These are phyloP conservation scores for Xanthoconium purpureum DNA, from an alignment of 768 basidiomycete species.

Conservation along the genomic window DNA sequence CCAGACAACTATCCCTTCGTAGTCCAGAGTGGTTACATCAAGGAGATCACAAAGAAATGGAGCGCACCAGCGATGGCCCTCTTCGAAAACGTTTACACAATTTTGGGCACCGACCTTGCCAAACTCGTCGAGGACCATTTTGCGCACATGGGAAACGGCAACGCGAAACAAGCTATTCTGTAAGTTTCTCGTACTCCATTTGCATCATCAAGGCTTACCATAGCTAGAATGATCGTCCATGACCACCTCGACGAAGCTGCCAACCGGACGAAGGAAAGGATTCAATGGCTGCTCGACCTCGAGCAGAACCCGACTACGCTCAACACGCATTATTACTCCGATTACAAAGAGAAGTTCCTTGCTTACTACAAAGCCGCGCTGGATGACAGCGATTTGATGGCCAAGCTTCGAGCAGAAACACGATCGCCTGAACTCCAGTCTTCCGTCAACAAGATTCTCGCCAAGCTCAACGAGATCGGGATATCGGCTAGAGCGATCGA, in stretches of 20 bases:
- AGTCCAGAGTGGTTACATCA: slow-evolving; percentile 52
- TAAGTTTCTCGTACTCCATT: slow-evolving; percentile 21
- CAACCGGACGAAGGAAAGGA: slow-evolving; percentile 35
- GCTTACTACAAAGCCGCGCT: slow-evolving; percentile 42
- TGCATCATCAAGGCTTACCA: neutral
- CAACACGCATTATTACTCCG: slow-evolving; percentile 48
- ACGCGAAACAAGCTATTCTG: slow-evolving; percentile 48
- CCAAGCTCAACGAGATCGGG: slow-evolving; percentile 15
- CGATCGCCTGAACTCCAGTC: neutral
- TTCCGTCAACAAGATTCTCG: slow-evolving; percentile 31
- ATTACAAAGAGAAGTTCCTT: slow-evolving; percentile 51
- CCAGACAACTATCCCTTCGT: slow-evolving; percentile 66
- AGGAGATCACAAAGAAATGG: slow-evolving; percentile 47
- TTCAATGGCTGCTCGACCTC: slow-evolving; percentile 49
- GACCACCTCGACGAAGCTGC: slow-evolving; percentile 49
- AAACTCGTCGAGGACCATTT: slow-evolving; percentile 51
- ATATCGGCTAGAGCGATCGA: slow-evolving; percentile 40
- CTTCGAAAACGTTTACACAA: slow-evolving; percentile 38
- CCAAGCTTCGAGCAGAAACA: neutral
- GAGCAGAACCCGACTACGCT: slow-evolving; percentile 51
- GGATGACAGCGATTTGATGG: slow-evolving; percentile 2
- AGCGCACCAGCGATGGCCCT: slow-evolving; percentile 42
- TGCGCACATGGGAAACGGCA: slow-evolving; percentile 47
- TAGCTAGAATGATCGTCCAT: slow-evolving; percentile 44
- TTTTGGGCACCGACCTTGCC: slow-evolving; percentile 40